Evolutionary conservation across 2,329 filamentous ascomycete genomes (phyloP).

Genomic region (Sordariomycetes sp.): DNA sequence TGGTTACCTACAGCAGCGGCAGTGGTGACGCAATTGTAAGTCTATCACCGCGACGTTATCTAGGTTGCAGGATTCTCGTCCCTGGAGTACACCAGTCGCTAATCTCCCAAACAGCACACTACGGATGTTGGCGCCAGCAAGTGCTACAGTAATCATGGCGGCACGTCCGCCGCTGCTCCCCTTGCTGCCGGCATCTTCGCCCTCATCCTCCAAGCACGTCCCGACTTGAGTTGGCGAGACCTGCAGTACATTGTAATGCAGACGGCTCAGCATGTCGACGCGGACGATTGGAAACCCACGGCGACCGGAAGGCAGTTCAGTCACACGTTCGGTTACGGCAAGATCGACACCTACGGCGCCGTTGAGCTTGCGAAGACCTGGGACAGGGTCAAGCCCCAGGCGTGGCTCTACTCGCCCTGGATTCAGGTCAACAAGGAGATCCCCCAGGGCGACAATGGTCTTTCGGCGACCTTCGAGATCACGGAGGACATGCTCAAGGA

Average conservation of each 20-base stretch:
- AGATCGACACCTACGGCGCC: slow-evolving; percentile 77
- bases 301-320: slow-evolving; percentile 77
- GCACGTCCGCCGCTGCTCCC: slow-evolving; percentile 90
- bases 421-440: slow-evolving; percentile 78
- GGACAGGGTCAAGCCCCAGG: slow-evolving; percentile 84
- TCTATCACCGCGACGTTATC: slow-evolving; percentile 6
- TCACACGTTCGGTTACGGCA: slow-evolving; percentile 92
- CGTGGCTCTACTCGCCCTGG: slow-evolving; percentile 92
- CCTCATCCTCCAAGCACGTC: slow-evolving; percentile 72
- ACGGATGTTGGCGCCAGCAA: slow-evolving; percentile 80
- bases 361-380: slow-evolving; percentile 80
- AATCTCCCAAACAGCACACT: slow-evolving; percentile 50
- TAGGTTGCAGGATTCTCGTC: background rate
- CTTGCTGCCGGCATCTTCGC: slow-evolving; percentile 88
- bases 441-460: slow-evolving; percentile 71
- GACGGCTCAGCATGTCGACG: slow-evolving; percentile 70
- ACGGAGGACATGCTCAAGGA: slow-evolving; percentile 69
- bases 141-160: slow-evolving; percentile 77
- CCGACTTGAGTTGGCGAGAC: slow-evolving; percentile 87
- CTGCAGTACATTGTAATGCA: slow-evolving; percentile 84
- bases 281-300: slow-evolving; percentile 65
- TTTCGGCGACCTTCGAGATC: slow-evolving; percentile 72
- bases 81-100: background rate
- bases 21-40: slow-evolving; percentile 70
- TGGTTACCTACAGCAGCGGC: slow-evolving; percentile 94